Evolutionary conservation across 176 grass and related monocot species (phyloP).

Genomic region (Echinochloa phyllopogon): DNA sequence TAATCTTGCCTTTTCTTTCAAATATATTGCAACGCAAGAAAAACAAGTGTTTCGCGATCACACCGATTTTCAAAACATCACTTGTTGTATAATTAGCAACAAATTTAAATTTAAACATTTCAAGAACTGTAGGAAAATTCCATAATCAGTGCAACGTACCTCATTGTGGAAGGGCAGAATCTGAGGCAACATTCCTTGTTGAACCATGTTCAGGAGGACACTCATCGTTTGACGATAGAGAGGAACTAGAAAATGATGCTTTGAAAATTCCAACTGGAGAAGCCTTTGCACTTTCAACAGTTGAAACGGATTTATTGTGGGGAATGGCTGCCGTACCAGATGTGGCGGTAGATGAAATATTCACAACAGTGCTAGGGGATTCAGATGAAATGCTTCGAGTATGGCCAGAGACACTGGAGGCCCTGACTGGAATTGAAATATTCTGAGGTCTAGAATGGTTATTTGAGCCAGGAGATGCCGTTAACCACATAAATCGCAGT

Average conservation of each 20-base stretch:
- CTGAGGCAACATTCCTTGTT: constrained; percentile 34
- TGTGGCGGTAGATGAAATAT: constrained; percentile 34
- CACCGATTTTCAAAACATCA: not conserved
- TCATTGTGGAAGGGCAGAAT: constrained; percentile 50
- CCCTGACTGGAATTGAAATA: constrained; percentile 18
- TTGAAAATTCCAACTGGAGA: constrained; percentile 30
- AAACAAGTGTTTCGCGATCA: not conserved
- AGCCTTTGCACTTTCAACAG: constrained; percentile 38
- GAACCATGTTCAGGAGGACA: constrained; percentile 34
- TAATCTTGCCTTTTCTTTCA: not conserved
- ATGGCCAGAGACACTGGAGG: constrained; percentile 32
- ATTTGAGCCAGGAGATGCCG: constrained; percentile 53
- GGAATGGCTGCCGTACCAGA: constrained; percentile 19
- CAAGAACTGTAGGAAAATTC: constrained; percentile 12
- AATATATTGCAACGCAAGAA: too few species aligned
- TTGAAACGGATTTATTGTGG: constrained; percentile 28
- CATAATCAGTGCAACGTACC: constrained; percentile 47
- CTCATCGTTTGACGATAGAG: constrained; percentile 49
- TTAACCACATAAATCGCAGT: constrained; percentile 84
- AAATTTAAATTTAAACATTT: constrained; percentile 10
- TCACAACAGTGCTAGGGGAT: constrained; percentile 39
- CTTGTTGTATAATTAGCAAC: constrained; percentile 1
- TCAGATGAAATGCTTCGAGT: constrained; percentile 51
- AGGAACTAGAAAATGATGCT: constrained; percentile 34
- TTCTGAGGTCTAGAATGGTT: constrained; percentile 52